Evolutionary conservation across 257 asterid genomes (phyloP).

Genomic region (Lycium ferocissimum): DNA sequence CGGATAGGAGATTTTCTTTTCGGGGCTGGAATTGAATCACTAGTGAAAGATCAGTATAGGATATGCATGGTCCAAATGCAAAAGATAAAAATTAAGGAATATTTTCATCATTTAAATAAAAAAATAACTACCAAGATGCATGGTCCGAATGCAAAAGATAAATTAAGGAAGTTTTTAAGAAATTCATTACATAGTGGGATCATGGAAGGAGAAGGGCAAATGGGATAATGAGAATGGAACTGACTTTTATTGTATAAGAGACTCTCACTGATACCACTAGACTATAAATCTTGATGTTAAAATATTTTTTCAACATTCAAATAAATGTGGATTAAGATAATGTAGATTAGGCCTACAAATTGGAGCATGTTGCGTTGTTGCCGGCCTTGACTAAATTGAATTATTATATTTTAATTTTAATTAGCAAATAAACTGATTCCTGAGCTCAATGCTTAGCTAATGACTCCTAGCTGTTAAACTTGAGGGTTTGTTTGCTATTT

Average conservation of each 20-base stretch:
- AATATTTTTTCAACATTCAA: background rate
- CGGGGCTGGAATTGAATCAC: no score
- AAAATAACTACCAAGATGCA: background rate
- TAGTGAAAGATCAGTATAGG: no score
- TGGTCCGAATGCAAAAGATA: background rate
- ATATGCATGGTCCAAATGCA: background rate
- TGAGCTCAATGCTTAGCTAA: no score
- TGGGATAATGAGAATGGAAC: background rate
- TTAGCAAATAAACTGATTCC: no score
- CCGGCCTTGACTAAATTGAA: background rate
- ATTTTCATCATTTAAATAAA: no score
- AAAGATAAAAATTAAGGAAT: background rate
- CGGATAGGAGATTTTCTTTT: no score
- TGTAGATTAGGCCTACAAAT: background rate
- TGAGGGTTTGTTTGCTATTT: background rate
- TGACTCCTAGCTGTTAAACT: background rate
- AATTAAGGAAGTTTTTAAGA: background rate
- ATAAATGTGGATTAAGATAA: background rate
- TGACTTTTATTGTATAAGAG: no score
- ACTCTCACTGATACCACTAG: background rate
- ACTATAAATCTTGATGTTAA: background rate
- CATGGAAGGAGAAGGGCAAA: background rate
- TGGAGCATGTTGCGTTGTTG: background rate
- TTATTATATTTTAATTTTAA: background rate
- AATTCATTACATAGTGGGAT: background rate